Conservation (phyloP, 2,329 filamentous ascomycete genomes). For the Sphaerulina populicola region DNA sequence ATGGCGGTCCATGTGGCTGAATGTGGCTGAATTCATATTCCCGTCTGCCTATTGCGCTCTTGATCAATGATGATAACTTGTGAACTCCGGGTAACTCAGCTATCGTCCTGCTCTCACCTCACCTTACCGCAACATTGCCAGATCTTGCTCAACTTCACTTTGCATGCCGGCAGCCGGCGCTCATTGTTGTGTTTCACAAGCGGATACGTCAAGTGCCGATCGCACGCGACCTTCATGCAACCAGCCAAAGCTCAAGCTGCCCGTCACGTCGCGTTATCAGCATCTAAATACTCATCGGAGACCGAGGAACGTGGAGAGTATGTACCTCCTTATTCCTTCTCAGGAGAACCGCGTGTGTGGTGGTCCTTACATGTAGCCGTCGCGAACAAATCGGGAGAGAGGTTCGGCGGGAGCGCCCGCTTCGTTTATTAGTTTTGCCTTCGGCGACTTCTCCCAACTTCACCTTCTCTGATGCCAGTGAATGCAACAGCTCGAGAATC, state of each 20-base stretch:
- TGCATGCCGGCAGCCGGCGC: not conserved
- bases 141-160: not conserved
- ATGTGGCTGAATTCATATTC: not conserved
- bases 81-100: not conserved
- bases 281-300: not conserved
- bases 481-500: not conserved
- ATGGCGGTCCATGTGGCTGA: not conserved
- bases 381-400: not conserved
- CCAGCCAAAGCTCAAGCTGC: not conserved
- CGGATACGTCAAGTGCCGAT: slow-evolving; percentile 1
- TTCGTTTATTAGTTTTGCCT: slow-evolving; percentile 2
- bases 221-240: not conserved
- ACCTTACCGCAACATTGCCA: no score
- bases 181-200: not conserved
- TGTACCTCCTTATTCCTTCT: no score
- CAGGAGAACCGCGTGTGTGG: slow-evolving; percentile 1
- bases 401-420: not conserved
- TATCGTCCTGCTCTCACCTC: no score
- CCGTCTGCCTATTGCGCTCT: not conserved
- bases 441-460: slow-evolving; percentile 3
- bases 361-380: not conserved
- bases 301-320: not conserved
- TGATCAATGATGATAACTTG: not conserved
- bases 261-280: not conserved
- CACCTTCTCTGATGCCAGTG: not conserved